phyloP scores from a whole-genome alignment of 2,329 filamentous ascomycete genomes.

The Penicillium sp. region DNA sequence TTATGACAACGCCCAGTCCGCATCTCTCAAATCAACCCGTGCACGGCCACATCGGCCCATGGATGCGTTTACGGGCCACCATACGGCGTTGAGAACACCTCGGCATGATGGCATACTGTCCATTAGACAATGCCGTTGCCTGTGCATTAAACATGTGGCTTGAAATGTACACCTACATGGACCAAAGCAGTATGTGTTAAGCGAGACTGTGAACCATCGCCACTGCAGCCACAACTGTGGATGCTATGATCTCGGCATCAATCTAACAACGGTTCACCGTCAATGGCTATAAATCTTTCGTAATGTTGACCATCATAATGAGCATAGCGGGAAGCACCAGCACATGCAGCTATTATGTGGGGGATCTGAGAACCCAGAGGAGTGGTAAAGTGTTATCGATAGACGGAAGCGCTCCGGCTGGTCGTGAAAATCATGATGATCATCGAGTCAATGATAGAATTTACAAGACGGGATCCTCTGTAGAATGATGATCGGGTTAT shows the following conservation, averaged over 20 bases:
- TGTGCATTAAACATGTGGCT: constrained; percentile 1
- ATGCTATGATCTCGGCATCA: neutral
- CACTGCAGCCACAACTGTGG: constrained; percentile 2
- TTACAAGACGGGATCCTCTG: no score
- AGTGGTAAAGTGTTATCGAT: constrained; percentile 14
- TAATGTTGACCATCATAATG: no score
- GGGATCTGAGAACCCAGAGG: constrained; percentile 9
- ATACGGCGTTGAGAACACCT: no score
- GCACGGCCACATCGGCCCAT: constrained; percentile 11
- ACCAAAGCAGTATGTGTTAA: neutral
- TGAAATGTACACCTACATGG: neutral
- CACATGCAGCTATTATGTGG: constrained; percentile 8
- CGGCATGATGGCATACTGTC: no score
- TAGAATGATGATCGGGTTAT: no score
- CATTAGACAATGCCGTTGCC: constrained; percentile 6
- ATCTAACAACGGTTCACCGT: neutral
- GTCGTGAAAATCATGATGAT: constrained; percentile 2
- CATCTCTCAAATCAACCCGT: constrained; percentile 8
- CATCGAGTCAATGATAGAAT: no score
- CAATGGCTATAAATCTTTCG: no score
- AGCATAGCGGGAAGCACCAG: no score
- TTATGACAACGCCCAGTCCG: no score
- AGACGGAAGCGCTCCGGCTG: constrained; percentile 18
- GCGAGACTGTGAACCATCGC: neutral
- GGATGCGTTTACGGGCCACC: constrained; percentile 1